A percentile compares a stretch with the other conserved stretches of the same genome.
Conservation (phyloP, 495 filamentous ascomycete species). For the Oidiodendron maius region DNA sequence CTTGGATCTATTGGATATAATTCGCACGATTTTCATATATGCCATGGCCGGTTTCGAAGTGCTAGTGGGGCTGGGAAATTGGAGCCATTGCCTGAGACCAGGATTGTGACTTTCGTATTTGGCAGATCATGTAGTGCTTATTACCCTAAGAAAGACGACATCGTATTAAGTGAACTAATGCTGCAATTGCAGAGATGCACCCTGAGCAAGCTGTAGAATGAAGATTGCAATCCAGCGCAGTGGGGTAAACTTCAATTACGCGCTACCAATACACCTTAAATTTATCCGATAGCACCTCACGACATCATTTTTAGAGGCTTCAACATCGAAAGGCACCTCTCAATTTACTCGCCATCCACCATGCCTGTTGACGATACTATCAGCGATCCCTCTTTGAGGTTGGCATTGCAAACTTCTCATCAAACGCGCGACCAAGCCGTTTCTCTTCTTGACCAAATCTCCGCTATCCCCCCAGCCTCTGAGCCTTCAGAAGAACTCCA, state of each 20-base stretch:
- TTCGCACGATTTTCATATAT: conserved; percentile 59
- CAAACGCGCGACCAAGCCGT: conserved; percentile 69
- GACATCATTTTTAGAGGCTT: neutral
- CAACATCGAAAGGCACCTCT: neutral
- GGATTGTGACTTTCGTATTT: conserved; percentile 17
- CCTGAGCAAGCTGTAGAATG: neutral
- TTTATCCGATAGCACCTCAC: neutral
- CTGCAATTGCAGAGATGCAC: neutral
- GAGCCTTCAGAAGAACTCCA: conserved; percentile 42
- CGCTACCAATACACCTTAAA: neutral
- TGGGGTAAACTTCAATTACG: too few species aligned
- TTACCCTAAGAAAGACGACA: neutral
- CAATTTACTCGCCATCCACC: neutral
- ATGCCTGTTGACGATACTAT: conserved; percentile 54
- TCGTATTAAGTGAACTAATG: neutral
- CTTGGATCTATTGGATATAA: conserved; percentile 76
- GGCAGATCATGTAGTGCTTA: conserved; percentile 8
- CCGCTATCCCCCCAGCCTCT: conserved; percentile 25
- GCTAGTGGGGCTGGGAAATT: conserved; percentile 88
- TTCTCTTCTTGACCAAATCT: conserved; percentile 52
- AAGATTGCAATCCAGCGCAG: neutral
- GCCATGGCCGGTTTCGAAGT: conserved; percentile 52
- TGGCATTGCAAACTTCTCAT: conserved; percentile 65
- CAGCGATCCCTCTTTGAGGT: conserved; percentile 60
- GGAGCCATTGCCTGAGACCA: conserved; percentile 72